Percentiles rank a stretch among this genome's conserved stretches.
Evolutionary conservation across 2,329 filamentous ascomycete genomes (phyloP).

Genomic region (Pseudogymnoascus sp.): DNA sequence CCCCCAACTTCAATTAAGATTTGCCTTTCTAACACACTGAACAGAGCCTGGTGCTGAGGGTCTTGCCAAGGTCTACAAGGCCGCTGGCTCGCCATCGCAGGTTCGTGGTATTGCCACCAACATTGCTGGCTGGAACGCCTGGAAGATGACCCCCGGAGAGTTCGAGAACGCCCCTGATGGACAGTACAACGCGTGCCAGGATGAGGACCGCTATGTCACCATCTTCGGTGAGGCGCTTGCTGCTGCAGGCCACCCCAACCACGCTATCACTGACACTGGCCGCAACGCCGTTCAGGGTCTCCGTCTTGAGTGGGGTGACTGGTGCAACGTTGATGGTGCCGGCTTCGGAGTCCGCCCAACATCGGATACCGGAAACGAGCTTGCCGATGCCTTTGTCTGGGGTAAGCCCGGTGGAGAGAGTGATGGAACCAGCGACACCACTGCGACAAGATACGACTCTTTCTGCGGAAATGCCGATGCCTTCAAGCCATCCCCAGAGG

Average conservation of each 20-base stretch:
- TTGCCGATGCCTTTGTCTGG: slow-evolving; percentile 30
- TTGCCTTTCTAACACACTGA: slow-evolving; percentile 11
- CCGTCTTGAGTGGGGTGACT: slow-evolving; percentile 39
- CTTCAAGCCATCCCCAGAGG: slow-evolving; percentile 36
- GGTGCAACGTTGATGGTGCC: slow-evolving; percentile 34
- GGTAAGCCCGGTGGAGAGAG: slow-evolving; percentile 30
- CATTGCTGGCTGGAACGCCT: slow-evolving; percentile 51
- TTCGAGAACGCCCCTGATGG: slow-evolving; percentile 37
- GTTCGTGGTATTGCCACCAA: slow-evolving; percentile 51
- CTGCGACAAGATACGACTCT: slow-evolving; percentile 40
- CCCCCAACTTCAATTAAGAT: not conserved
- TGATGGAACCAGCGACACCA: slow-evolving; percentile 24
- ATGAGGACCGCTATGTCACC: slow-evolving; percentile 33
- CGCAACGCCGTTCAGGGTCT: slow-evolving; percentile 42
- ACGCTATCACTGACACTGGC: slow-evolving; percentile 45
- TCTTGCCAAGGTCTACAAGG: slow-evolving; percentile 42
- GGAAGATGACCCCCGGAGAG: slow-evolving; percentile 20
- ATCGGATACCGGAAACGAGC: slow-evolving; percentile 19
- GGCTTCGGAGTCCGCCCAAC: slow-evolving; percentile 30
- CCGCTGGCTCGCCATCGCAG: slow-evolving; percentile 41
- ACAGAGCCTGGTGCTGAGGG: slow-evolving; percentile 38
- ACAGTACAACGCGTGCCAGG: slow-evolving; percentile 41
- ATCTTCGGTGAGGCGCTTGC: slow-evolving; percentile 32
- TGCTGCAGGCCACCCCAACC: slow-evolving; percentile 23
- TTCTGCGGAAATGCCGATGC: slow-evolving; percentile 41